Evolutionary conservation across 2,329 filamentous ascomycete species (phyloP), one percentile per base, ranked within the genome.

Genomic region (Colletotrichum eremochloae): DNA sequence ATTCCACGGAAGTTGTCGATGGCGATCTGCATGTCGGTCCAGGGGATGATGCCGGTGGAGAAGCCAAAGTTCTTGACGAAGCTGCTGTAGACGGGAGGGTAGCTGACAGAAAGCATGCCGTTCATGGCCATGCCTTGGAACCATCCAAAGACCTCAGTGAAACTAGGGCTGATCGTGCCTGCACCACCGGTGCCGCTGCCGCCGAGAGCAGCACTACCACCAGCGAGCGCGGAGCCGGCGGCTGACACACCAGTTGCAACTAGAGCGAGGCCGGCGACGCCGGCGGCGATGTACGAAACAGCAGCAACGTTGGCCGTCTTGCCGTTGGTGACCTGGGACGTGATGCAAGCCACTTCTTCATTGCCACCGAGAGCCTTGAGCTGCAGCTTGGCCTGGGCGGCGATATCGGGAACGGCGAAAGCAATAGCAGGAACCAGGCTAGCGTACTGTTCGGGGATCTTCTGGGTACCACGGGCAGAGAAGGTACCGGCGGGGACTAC

Each of bases 81-180:
- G 80, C 91, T 96, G 76, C 92, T 90, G 84, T 98, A 98, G 48
- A 98, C 91, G 46, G 90, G 86, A 5, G 96, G 96, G 76, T 97
- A 95, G 77, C 92, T 90, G 77, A 97, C 95, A 72, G 94, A 97
- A 80, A 97, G 87, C 96, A 98, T 98, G 75, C 96, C 95, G 82
- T 96, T 98, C 86, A 96, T 93, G 38, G 96, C 95, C 87, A 98
- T 93, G 62, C 93, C 92, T 82, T 98, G 95, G 82, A 98, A 97
- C 90, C 94, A 97, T 74, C 92, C 91, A 76, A 97, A 88, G 60
- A 97, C 91, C 78, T 98, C 94, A 56, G 87, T 88, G 80, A 98
- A 98, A 65, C 92, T 94, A 36, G 96, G 96, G 76, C 94, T 96
- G 52, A 92, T 86, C 14, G 92, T 87, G 2, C 90, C 86, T 15